These are phyloP conservation scores for Aspergillus fischeri DNA, from an alignment of 2,329 filamentous ascomycete species.

Conservation along the genomic window DNA sequence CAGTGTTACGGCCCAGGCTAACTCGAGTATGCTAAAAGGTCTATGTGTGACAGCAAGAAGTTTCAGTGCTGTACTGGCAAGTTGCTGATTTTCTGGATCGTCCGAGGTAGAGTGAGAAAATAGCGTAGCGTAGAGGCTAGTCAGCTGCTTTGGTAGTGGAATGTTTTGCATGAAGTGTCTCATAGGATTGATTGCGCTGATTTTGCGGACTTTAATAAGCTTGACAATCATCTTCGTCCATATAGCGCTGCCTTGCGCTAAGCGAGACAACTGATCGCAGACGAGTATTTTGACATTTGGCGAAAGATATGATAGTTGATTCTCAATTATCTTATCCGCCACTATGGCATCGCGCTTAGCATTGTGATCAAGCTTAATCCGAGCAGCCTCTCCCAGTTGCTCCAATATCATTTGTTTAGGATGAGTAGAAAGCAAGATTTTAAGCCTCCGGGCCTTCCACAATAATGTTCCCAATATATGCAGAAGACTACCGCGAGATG, in stretches of 20 bases:
- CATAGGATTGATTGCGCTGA: slow-evolving; percentile 6
- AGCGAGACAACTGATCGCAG: slow-evolving; percentile 10
- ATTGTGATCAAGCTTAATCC: slow-evolving; percentile 6
- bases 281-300: slow-evolving; percentile 10
- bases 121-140: slow-evolving; percentile 11
- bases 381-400: slow-evolving; percentile 6
- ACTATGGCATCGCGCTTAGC: slow-evolving; percentile 10
- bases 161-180: slow-evolving; percentile 3
- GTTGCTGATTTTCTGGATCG: slow-evolving; percentile 11
- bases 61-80: slow-evolving; percentile 15
- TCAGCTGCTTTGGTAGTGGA: slow-evolving; percentile 8
- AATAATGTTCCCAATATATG: slow-evolving; percentile 10
- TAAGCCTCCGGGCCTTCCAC: slow-evolving; percentile 8
- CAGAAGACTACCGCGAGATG: slow-evolving; percentile 17
- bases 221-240: slow-evolving; percentile 16
- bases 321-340: slow-evolving; percentile 9
- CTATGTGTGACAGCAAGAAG: slow-evolving; percentile 19
- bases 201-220: slow-evolving; percentile 12
- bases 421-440: slow-evolving; percentile 14
- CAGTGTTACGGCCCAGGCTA: slow-evolving; percentile 26
- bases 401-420: slow-evolving; percentile 14
- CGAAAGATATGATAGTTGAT: slow-evolving; percentile 7
- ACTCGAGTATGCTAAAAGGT: slow-evolving; percentile 28
- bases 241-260: slow-evolving; percentile 15
- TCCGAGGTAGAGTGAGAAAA: slow-evolving; percentile 10